A percentile compares a stretch with the other conserved stretches of the same genome.
phyloP scores from a whole-genome alignment of 352 stramenopile genomes.

The Phytopythium delawarense region DNA sequence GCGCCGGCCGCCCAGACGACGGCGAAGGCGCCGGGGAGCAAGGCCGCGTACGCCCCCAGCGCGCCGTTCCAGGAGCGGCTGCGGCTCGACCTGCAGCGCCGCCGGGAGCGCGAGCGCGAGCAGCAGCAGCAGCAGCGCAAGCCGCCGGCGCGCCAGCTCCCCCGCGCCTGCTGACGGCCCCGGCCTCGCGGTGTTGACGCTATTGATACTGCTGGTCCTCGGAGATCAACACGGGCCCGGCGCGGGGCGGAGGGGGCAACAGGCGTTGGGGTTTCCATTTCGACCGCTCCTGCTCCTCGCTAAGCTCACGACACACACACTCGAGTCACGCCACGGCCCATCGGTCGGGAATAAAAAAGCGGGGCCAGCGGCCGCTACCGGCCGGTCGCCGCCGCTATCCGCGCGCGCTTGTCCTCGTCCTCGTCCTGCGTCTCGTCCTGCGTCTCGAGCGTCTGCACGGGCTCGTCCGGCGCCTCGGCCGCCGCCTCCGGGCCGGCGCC shows the following conservation, averaged over 20 bases:
- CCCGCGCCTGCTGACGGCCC: slow-evolving; percentile 3
- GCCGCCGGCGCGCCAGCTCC: not conserved
- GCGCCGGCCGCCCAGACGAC: not conserved
- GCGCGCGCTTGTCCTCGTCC: slow-evolving; percentile 4
- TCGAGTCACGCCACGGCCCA: not conserved
- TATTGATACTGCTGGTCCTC: too few relatives aligned
- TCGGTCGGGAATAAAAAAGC: slow-evolving; percentile 3
- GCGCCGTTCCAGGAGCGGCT: slow-evolving; percentile 43
- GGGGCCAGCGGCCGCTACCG: not conserved
- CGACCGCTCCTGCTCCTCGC: not conserved
- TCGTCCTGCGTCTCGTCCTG: not conserved
- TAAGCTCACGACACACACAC: not conserved
- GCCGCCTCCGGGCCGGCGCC: not conserved
- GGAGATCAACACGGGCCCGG: not conserved
- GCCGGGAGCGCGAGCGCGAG: slow-evolving; percentile 23
- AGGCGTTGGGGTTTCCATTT: not conserved
- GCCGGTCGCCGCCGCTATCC: not conserved
- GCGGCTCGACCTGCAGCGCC: slow-evolving; percentile 39
- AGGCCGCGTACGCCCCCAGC: slow-evolving; percentile 7
- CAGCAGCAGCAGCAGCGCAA: not conserved
- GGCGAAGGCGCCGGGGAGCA: not conserved
- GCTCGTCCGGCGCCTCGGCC: not conserved
- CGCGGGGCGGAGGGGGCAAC: not conserved
- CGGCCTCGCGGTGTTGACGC: too few relatives aligned
- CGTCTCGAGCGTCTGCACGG: too few relatives aligned